Conservation (phyloP, 208 protist genomes). For the Trypanosoma melophagium region DNA sequence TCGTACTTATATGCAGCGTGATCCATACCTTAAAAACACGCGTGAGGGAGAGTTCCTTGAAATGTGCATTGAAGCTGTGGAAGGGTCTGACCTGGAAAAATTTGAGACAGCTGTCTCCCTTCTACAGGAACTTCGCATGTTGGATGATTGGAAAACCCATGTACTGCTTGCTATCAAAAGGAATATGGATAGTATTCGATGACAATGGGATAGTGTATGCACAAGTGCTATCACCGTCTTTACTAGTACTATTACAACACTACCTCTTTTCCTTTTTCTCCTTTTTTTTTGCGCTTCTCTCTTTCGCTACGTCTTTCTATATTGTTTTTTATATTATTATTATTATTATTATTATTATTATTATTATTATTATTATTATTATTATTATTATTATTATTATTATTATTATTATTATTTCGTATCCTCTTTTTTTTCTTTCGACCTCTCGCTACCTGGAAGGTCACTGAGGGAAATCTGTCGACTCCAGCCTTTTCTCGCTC, state of each 20-base stretch:
- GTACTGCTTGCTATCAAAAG: constrained; percentile 79
- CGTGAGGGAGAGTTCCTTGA: constrained; percentile 76
- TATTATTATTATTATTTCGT: background rate
- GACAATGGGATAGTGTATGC: constrained; percentile 6
- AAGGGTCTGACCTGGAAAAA: constrained; percentile 69
- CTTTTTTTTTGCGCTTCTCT: background rate
- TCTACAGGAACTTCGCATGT: constrained; percentile 66
- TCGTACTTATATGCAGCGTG: constrained; percentile 53
- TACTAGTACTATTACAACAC: constrained; percentile 16
- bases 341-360: constrained; percentile 2
- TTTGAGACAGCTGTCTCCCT: constrained; percentile 78
- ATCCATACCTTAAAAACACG: constrained; percentile 80
- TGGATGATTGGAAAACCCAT: constrained; percentile 88
- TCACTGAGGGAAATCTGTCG: no score
- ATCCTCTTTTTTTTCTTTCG: background rate
- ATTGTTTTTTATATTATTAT: constrained; percentile 5
- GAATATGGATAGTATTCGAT: constrained; percentile 81
- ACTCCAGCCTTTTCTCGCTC: no score
- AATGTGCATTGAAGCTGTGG: constrained; percentile 68
- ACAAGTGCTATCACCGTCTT: constrained; percentile 2
- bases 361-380: constrained; percentile 2
- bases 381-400: constrained; percentile 6
- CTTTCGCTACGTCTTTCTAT: constrained; percentile 10
- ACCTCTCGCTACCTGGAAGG: no score
- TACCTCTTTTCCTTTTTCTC: background rate